Evolutionary conservation across 2,329 filamentous ascomycete species (phyloP).

Genomic region (Trichoderma oligosporum): DNA sequence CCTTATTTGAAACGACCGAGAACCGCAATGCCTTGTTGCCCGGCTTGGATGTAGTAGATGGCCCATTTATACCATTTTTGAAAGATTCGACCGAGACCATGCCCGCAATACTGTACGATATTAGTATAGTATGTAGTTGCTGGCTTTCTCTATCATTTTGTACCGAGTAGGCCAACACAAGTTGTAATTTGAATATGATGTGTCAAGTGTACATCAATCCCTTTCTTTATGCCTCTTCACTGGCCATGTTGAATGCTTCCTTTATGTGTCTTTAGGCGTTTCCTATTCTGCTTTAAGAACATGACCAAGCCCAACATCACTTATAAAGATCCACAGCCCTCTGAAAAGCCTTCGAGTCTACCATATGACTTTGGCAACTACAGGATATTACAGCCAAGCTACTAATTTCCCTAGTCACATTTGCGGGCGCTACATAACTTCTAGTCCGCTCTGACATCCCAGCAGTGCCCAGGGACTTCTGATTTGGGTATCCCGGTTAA

Average conservation of each 20-base stretch:
- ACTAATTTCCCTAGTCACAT: not conserved
- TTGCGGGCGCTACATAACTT: not conserved
- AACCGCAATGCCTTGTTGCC: slow-evolving; percentile 1
- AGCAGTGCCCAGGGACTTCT: not conserved
- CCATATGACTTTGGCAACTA: not conserved
- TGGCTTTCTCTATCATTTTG: no score
- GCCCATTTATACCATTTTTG: not conserved
- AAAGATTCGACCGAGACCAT: not conserved
- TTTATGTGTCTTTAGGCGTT: no score
- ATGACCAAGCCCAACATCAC: no score
- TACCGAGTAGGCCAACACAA: no score
- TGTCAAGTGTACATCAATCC: not conserved
- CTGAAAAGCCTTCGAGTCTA: not conserved
- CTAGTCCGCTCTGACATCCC: not conserved
- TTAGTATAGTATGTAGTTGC: not conserved
- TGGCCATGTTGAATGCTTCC: no score
- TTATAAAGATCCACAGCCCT: no score
- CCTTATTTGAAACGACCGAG: slow-evolving; percentile 1
- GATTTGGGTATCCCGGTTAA: not conserved
- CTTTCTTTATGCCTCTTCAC: no score
- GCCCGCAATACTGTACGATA: not conserved
- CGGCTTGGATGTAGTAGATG: not conserved
- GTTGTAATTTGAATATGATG: not conserved
- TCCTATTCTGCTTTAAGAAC: no score
- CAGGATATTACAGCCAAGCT: not conserved